Percentiles rank a stretch among this genome's conserved stretches.
Evolutionary conservation across 352 stramenopile genomes (phyloP).

Genomic region (Pythium periplocum): DNA sequence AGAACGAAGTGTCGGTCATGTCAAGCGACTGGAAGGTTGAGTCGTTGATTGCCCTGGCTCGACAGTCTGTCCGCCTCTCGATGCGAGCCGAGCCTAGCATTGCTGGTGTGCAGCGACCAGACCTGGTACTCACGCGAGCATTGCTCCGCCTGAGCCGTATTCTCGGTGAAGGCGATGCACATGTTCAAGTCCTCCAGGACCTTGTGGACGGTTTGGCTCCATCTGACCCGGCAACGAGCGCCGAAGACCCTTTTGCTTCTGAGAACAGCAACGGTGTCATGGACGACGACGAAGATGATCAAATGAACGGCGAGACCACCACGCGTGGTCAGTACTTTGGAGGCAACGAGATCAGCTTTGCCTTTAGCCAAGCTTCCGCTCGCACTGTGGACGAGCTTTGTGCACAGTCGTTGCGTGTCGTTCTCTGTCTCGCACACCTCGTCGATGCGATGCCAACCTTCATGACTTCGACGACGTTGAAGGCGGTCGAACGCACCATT

Average conservation of each 20-base stretch:
- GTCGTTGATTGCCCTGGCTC: constrained; percentile 59
- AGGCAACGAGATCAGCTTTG: constrained; percentile 50
- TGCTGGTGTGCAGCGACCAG: constrained; percentile 17
- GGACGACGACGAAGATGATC: constrained; percentile 25
- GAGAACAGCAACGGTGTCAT: constrained; percentile 25
- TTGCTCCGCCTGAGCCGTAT: constrained; percentile 58
- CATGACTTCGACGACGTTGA: constrained; percentile 32
- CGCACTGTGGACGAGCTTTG: constrained; percentile 65
- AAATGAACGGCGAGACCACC: constrained; percentile 24
- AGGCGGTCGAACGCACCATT: constrained; percentile 34
- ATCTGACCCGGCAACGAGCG: constrained; percentile 23
- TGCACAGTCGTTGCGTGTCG: constrained; percentile 47
- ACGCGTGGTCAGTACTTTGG: constrained; percentile 23
- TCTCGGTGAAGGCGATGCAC: constrained; percentile 34
- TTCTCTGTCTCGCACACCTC: constrained; percentile 62
- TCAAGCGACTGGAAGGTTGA: constrained; percentile 58
- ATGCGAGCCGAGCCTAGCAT: constrained; percentile 9
- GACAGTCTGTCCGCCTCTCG: constrained; percentile 52
- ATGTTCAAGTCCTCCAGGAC: constrained; percentile 49
- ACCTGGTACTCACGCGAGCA: constrained; percentile 43
- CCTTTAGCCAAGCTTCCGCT: constrained; percentile 51
- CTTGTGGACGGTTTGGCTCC: constrained; percentile 53
- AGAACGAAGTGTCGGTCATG: constrained; percentile 49
- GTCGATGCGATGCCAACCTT: constrained; percentile 54
- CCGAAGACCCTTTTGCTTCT: constrained; percentile 15